Percentiles rank a stretch among this genome's conserved stretches.
phyloP scores from a whole-genome alignment of 495 filamentous ascomycete genomes.

The Penicillium coprophilum region DNA sequence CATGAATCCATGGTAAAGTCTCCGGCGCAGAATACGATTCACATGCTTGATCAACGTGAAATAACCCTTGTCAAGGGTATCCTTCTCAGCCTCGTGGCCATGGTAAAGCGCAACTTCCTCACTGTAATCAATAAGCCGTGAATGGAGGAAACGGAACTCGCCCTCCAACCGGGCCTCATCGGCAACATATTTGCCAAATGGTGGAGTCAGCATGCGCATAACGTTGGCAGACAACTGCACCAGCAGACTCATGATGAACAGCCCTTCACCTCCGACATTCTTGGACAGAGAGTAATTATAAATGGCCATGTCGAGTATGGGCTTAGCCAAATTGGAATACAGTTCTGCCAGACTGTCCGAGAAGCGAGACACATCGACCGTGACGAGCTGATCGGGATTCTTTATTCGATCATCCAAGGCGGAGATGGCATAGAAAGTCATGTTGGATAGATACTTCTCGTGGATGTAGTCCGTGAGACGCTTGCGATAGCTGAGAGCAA shows the following conservation, averaged over 20 bases:
- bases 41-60: slow-evolving; percentile 99
- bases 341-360: slow-evolving; percentile 92
- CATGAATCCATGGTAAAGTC: slow-evolving; percentile 96
- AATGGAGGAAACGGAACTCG: slow-evolving; percentile 95
- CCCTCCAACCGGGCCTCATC: slow-evolving; percentile 94
- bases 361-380: slow-evolving; percentile 93
- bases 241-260: slow-evolving; percentile 89
- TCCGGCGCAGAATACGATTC: slow-evolving; percentile 84
- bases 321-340: slow-evolving; percentile 97
- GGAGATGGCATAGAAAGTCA: slow-evolving; percentile 97
- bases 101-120: slow-evolving; percentile 93
- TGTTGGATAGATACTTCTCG: slow-evolving; percentile 86
- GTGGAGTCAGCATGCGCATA: slow-evolving; percentile 95
- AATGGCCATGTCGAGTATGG: slow-evolving; percentile 89
- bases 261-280: slow-evolving; percentile 89
- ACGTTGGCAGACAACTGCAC: slow-evolving; percentile 90
- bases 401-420: slow-evolving; percentile 97
- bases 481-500: slow-evolving; percentile 87
- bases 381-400: slow-evolving; percentile 96
- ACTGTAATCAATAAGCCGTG: slow-evolving; percentile 87
- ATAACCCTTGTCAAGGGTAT: slow-evolving; percentile 95
- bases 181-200: slow-evolving; percentile 96
- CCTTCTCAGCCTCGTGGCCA: slow-evolving; percentile 95
- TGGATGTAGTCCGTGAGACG: slow-evolving; percentile 91
- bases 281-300: slow-evolving; percentile 92